Conservation (phyloP, 2,329 filamentous ascomycete genomes). For the Cordyceps cicadae region DNA sequence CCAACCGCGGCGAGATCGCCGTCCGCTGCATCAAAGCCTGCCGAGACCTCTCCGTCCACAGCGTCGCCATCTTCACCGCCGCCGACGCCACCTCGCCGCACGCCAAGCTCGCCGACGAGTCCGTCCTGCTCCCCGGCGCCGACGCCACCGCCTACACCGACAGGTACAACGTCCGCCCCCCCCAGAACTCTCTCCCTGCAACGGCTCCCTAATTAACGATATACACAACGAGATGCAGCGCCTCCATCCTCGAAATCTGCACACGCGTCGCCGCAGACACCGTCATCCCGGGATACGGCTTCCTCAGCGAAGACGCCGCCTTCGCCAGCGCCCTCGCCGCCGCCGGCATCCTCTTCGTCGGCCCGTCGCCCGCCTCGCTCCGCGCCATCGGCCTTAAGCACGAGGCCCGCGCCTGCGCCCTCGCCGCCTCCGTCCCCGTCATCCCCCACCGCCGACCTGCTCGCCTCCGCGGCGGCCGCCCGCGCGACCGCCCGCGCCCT, state of each 20-base stretch:
- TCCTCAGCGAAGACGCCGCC: slow-evolving; percentile 52
- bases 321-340: slow-evolving; percentile 46
- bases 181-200: too few relatives aligned
- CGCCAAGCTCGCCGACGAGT: slow-evolving; percentile 44
- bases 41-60: slow-evolving; percentile 38
- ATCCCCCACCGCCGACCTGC: slow-evolving; percentile 25
- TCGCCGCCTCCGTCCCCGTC: slow-evolving; percentile 33
- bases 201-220: too few relatives aligned
- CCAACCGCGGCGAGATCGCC: slow-evolving; percentile 53
- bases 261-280: slow-evolving; percentile 40
- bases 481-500: neutral
- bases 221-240: too few relatives aligned
- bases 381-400: slow-evolving; percentile 52
- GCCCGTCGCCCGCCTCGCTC: slow-evolving; percentile 45
- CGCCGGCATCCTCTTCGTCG: slow-evolving; percentile 49
- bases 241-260: slow-evolving; percentile 23
- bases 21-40: slow-evolving; percentile 37
- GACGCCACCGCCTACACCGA: slow-evolving; percentile 14
- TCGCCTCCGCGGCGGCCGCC: neutral
- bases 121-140: slow-evolving; percentile 27
- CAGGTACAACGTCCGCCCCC: neutral
- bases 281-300: slow-evolving; percentile 58
- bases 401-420: slow-evolving; percentile 44
- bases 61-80: slow-evolving; percentile 48
- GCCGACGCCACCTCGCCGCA: slow-evolving; percentile 47